Conservation (phyloP, 202 grass and related monocot genomes). For the Panicum hallii region DNA sequence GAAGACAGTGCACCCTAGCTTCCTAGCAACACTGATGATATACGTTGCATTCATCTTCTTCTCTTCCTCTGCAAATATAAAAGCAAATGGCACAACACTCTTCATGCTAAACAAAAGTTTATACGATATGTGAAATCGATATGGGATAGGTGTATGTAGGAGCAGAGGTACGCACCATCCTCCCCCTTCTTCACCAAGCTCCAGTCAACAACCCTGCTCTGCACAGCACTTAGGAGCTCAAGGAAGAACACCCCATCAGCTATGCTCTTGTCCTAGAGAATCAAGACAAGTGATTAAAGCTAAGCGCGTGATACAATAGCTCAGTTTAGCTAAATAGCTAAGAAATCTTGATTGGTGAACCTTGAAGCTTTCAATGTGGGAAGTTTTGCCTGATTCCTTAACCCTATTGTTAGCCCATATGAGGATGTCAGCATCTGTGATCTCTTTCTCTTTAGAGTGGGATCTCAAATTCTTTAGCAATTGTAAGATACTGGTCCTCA, state of each 20-base stretch:
- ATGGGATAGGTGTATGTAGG: neutral
- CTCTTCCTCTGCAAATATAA: constrained; percentile 64
- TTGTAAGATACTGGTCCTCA: constrained; percentile 97
- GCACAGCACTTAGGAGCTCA: constrained; percentile 68
- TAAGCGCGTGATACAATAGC: neutral
- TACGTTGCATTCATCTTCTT: constrained; percentile 78
- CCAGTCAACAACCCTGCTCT: constrained; percentile 68
- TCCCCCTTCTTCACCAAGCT: constrained; percentile 73
- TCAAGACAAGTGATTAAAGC: neutral
- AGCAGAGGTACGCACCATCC: constrained; percentile 45
- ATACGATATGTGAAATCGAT: neutral
- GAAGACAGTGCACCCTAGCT: constrained; percentile 76
- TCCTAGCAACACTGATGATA: constrained; percentile 81
- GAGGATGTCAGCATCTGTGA: constrained; percentile 87
- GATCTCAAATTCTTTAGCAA: constrained; percentile 90
- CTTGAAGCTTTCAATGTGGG: constrained; percentile 92
- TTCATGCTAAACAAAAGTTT: neutral
- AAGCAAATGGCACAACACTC: neutral
- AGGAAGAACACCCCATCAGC: constrained; percentile 70
- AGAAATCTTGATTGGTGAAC: constrained; percentile 42
- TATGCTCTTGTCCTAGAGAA: constrained; percentile 68
- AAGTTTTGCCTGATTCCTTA: constrained; percentile 87
- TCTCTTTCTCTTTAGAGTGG: constrained; percentile 93
- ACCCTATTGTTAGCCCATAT: constrained; percentile 90
- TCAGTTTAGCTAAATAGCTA: neutral